Conservation (phyloP, 768 basidiomycete genomes). For the Amanita fuliginea region DNA sequence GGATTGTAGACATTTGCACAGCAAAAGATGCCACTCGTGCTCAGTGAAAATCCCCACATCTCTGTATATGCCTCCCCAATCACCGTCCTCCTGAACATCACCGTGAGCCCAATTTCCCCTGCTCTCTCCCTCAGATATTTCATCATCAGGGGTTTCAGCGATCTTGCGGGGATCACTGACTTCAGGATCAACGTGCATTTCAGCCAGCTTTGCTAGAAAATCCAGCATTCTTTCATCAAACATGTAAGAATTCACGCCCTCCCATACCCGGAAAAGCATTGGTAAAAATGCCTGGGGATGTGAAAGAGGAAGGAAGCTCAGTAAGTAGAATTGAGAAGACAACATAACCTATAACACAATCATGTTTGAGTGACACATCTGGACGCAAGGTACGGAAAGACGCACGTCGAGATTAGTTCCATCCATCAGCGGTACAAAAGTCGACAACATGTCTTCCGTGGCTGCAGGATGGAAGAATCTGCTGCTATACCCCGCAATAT, state of each 20-base stretch:
- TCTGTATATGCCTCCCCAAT: constrained; percentile 70
- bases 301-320: constrained; percentile 75
- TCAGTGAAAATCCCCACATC: constrained; percentile 84
- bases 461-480: constrained; percentile 87
- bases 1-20: constrained; percentile 80
- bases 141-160: constrained; percentile 60
- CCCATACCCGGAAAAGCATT: constrained; percentile 81
- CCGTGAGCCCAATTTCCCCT: constrained; percentile 44
- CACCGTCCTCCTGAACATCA: constrained; percentile 23
- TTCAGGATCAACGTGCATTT: constrained; percentile 72
- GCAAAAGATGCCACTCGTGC: constrained; percentile 74
- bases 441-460: constrained; percentile 80
- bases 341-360: constrained; percentile 44
- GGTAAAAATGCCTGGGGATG: constrained; percentile 80
- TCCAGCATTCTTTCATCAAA: constrained; percentile 87
- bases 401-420: constrained; percentile 65
- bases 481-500: constrained; percentile 53
- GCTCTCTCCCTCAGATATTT: constrained; percentile 47
- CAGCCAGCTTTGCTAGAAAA: constrained; percentile 66
- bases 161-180: constrained; percentile 65
- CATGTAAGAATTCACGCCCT: constrained; percentile 79
- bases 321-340: constrained; percentile 75
- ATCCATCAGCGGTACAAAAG: constrained; percentile 70
- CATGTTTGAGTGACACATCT: background rate
- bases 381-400: constrained; percentile 7